A percentile compares a stretch with the other conserved stretches of the same genome.
phyloP scores from a whole-genome alignment of 2,329 filamentous ascomycete species.

The Myriosclerotinia scirpicola region DNA sequence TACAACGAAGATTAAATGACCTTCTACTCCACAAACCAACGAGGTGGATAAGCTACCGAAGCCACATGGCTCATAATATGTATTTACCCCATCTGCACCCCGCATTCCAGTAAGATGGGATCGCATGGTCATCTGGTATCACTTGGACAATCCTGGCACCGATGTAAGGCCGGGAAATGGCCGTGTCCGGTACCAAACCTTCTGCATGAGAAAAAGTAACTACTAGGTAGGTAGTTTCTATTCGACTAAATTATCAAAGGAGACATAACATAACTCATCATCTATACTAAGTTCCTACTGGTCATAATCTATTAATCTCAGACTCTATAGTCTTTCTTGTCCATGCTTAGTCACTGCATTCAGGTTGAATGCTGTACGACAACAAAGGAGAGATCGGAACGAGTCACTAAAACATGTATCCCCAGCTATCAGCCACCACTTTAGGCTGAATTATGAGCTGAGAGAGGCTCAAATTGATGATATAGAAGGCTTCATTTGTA shows the following conservation, averaged over 20 bases:
- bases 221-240: too few species aligned
- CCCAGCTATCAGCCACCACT: background rate
- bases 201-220: background rate
- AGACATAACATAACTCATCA: background rate
- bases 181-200: constrained; percentile 17
- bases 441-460: background rate
- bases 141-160: constrained; percentile 18
- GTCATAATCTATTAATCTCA: background rate
- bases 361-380: background rate
- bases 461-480: background rate
- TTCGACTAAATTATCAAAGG: background rate
- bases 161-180: constrained; percentile 21
- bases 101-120: constrained; percentile 17
- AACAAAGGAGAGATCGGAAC: background rate
- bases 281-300: background rate
- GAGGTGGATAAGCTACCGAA: constrained; percentile 7
- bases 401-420: constrained; percentile 1
- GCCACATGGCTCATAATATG: constrained; percentile 19
- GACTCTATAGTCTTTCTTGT: background rate
- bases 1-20: background rate
- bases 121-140: constrained; percentile 22
- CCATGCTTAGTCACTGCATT: background rate
- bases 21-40: constrained; percentile 13
- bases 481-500: background rate
- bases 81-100: constrained; percentile 20